Evolutionary conservation across 495 filamentous ascomycete genomes (phyloP), one percentile per base, ranked within the genome.

Genomic region (Lasiosphaeriaceae sp.): DNA sequence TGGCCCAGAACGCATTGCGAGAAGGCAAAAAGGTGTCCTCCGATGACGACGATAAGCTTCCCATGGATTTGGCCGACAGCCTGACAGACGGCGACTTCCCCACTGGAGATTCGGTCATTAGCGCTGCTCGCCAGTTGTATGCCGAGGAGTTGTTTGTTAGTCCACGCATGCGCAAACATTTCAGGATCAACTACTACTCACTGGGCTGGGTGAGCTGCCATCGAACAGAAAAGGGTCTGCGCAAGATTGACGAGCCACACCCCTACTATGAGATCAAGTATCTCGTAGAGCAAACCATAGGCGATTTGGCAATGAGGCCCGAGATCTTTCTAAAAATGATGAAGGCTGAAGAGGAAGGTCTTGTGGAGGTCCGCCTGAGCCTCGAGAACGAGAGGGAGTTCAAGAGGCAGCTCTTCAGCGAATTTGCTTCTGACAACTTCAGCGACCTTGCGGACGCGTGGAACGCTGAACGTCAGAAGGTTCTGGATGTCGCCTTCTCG

Each of bases 191-290:
- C 43, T 96, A 88, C 71, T 98, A 97, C 66, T 80, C 81, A 67
- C 85, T 85, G 57, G 90, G 90, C 31, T 78, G 86, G 31, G 82
- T 97, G 52, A 90, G 92, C 71, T 94, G 92, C 66, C 83, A 83
- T 58, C 85, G 92, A 50, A 98, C 94, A 9, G 92, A 96, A 47
- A 97, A 97, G 68, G 94, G 94, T 24, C 77, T 95, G n/a, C 86
- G 87, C 34, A 88, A 88, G 64, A 97, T 98, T 63, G 93, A 96
- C 58, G 95, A 97, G 49, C 85, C 96, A 34, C 90, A 97, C 66
- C 91, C 90, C 0, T 97, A 94, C 71, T 96, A 96, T 69, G 94
- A 96, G 69, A 92, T 98, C 75, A 98, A 98, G 65, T 98, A 98
- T 58, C 85, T 97, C 17, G 82, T 89, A 37, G 89, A 94, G 62